Evolutionary conservation across 208 protist genomes (phyloP).

Genomic region (Porcisia deanei): DNA sequence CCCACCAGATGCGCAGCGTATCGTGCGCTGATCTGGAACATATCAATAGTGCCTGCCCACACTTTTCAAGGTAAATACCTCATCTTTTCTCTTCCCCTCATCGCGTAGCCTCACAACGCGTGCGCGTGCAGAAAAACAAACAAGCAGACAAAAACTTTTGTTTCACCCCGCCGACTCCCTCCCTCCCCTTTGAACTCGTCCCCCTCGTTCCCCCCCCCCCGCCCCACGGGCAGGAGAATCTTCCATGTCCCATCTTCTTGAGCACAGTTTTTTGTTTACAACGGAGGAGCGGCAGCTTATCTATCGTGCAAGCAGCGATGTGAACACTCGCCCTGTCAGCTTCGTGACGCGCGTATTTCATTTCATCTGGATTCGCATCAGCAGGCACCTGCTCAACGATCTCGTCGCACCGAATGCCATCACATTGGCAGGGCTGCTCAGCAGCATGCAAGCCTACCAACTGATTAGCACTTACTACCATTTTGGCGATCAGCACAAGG

Average conservation of each 20-base stretch:
- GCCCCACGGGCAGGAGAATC: neutral
- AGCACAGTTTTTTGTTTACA: constrained; percentile 85
- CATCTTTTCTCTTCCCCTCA: too few species aligned
- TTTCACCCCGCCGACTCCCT: too few species aligned
- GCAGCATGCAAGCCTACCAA: constrained; percentile 86
- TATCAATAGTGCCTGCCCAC: too few species aligned
- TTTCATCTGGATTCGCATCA: constrained; percentile 70
- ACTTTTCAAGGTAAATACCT: too few species aligned
- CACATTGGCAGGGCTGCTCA: constrained; percentile 79
- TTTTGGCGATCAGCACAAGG: constrained; percentile 14
- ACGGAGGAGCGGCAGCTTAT: constrained; percentile 70
- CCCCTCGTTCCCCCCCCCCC: too few species aligned
- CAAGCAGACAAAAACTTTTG: too few species aligned
- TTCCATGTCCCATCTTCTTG: constrained; percentile 56
- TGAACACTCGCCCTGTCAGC: constrained; percentile 74
- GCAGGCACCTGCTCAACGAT: constrained; percentile 57
- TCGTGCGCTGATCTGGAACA: too few species aligned
- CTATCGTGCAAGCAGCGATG: constrained; percentile 59
- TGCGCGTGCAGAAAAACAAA: neutral
- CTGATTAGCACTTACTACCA: constrained; percentile 79
- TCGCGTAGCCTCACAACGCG: neutral
- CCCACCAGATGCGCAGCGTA: too few species aligned
- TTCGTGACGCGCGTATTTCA: constrained; percentile 75
- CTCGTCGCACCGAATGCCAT: constrained; percentile 92
- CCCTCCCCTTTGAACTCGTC: too few species aligned